phyloP scores from a whole-genome alignment of 1,284 basidiomycete genomes.

The Apiotrichum montevideense region DNA sequence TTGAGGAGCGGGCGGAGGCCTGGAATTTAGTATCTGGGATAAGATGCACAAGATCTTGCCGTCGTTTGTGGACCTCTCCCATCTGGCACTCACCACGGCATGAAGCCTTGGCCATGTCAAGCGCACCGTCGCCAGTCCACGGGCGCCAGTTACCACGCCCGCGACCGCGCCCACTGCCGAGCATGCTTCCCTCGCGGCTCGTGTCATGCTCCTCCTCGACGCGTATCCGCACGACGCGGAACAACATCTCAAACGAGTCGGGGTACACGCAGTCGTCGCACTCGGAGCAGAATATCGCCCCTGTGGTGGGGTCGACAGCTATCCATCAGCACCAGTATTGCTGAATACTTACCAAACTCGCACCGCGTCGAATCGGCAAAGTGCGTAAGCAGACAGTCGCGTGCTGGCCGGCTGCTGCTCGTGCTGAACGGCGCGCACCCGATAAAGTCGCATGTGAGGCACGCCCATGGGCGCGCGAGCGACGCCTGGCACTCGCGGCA shows the following conservation, averaged over 20 bases:
- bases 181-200: constrained; percentile 51
- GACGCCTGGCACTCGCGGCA: constrained; percentile 60
- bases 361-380: constrained; percentile 43
- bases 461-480: constrained; percentile 67
- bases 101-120: constrained; percentile 8
- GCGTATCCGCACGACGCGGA: constrained; percentile 46
- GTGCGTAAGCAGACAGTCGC: constrained; percentile 28
- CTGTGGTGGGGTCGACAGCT: constrained; percentile 59
- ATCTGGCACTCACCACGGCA: constrained; percentile 29
- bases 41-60: no score
- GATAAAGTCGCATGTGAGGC: constrained; percentile 66
- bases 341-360: constrained; percentile 59
- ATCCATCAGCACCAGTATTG: not conserved
- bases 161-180: constrained; percentile 47
- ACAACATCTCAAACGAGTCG: constrained; percentile 47
- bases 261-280: constrained; percentile 60
- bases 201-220: constrained; percentile 54
- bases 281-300: constrained; percentile 55
- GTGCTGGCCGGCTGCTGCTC: constrained; percentile 51
- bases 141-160: constrained; percentile 30
- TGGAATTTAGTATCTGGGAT: constrained; percentile 27
- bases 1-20: constrained; percentile 83
- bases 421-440: constrained; percentile 59
- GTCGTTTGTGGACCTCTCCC: not conserved
- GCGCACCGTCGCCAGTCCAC: constrained; percentile 19